Evolutionary conservation across 352 stramenopile species (phyloP).

Genomic region (Achlya hypogyna): DNA sequence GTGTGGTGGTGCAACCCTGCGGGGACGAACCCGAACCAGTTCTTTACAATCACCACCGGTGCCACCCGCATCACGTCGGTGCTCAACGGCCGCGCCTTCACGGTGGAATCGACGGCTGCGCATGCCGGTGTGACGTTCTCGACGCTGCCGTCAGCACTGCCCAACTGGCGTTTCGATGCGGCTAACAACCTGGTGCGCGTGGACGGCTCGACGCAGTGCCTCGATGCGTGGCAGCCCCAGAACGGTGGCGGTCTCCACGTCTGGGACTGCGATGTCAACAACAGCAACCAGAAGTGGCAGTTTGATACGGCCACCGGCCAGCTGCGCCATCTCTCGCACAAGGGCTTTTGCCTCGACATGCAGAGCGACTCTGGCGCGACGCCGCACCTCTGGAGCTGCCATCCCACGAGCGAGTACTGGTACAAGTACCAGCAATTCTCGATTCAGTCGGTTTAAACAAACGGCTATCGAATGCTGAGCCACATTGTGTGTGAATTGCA

Average conservation of each 20-base stretch:
- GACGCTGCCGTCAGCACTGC: constrained; percentile 15
- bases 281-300: constrained; percentile 57
- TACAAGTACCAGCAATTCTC: too few relatives aligned
- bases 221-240: constrained; percentile 29
- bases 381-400: too few relatives aligned
- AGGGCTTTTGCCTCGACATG: neutral
- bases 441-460: too few relatives aligned
- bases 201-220: neutral
- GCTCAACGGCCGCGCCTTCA: neutral
- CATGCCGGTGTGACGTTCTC: neutral
- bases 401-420: too few relatives aligned
- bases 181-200: constrained; percentile 5
- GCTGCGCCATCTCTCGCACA: neutral
- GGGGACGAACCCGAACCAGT: constrained; percentile 29
- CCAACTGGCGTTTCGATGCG: constrained; percentile 30
- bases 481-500: too few relatives aligned
- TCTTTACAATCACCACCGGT: constrained; percentile 27
- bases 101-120: neutral
- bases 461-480: too few relatives aligned
- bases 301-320: neutral
- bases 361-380: too few relatives aligned
- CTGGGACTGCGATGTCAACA: constrained; percentile 41
- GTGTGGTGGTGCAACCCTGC: constrained; percentile 45
- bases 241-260: constrained; percentile 48
- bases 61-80: neutral